These are phyloP conservation scores for Trichocladium antarcticum DNA, from an alignment of 495 filamentous ascomycete species.

Conservation along the genomic window DNA sequence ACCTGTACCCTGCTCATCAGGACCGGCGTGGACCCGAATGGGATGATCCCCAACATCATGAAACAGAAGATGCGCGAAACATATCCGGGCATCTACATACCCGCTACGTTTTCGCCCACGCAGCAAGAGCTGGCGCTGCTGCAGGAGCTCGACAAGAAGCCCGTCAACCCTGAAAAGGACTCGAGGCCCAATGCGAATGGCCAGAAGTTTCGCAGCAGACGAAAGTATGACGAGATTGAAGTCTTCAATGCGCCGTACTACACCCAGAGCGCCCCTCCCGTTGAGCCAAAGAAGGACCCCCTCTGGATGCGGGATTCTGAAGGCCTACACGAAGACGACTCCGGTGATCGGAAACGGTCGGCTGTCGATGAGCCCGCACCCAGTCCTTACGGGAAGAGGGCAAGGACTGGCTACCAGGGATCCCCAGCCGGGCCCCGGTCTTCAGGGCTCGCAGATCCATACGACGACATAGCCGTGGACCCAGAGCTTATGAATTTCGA, in stretches of 20 bases:
- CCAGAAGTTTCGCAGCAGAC: slow-evolving; percentile 22
- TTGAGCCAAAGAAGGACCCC: slow-evolving; percentile 10
- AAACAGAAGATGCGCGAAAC: slow-evolving; percentile 35
- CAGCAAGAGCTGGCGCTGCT: slow-evolving; percentile 26
- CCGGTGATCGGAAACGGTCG: slow-evolving; percentile 10
- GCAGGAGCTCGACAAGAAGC: slow-evolving; percentile 18
- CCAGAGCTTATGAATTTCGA: slow-evolving; percentile 1
- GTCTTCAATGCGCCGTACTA: slow-evolving; percentile 30
- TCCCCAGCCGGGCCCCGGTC: neutral
- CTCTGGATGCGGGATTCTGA: slow-evolving; percentile 13
- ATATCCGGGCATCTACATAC: slow-evolving; percentile 34
- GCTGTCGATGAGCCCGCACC: slow-evolving; percentile 4
- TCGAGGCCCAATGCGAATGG: slow-evolving; percentile 20
- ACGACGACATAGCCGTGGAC: slow-evolving; percentile 11
- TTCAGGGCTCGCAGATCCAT: neutral
- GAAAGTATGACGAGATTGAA: slow-evolving; percentile 26
- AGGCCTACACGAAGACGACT: neutral
- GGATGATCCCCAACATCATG: slow-evolving; percentile 14
- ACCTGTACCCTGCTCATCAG: slow-evolving; percentile 20
- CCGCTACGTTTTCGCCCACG: slow-evolving; percentile 31
- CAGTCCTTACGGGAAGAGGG: slow-evolving; percentile 12
- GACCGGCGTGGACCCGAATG: slow-evolving; percentile 19
- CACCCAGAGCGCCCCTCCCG: slow-evolving; percentile 13
- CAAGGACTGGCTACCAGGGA: neutral
- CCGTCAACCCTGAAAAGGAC: slow-evolving; percentile 2